Evolutionary conservation across 1,139 yeast species (phyloP), one percentile per base, ranked within the genome.

Genomic region (Yarrowia galli): DNA sequence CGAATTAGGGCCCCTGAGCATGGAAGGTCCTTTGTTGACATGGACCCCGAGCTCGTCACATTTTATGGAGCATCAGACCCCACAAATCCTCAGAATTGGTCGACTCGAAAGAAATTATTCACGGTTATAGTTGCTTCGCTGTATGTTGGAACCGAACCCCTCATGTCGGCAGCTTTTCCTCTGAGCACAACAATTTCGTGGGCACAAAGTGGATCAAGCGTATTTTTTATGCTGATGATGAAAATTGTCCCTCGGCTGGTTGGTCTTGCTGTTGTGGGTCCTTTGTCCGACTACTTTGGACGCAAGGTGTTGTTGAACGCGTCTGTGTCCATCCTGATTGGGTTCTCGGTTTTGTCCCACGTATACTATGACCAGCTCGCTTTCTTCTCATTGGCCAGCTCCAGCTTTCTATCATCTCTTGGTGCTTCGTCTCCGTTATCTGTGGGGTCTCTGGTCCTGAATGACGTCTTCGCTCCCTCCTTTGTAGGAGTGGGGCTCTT

Each of bases 111-210:
- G 20, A 56, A 56, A 22, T 38, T 56, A 4, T 56, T 56, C 20
- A n/a, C 48, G 7, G 38, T 56, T 8, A 15, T 38, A 7, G 35
- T 28, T 2, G 45, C 61, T 8, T 54, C 61, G 2, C 46, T 54
- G 2, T 49, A 49, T 12, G 46, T 54, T 1, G 46, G 36, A 9
- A 36, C 36, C n/a, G 61, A 54, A 18, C 61, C 61, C 7, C 23
- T 54, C 36, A 25, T 54, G 35, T 38, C 58, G 3, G 58, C 58
- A 22, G 58, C 28, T 16, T 51, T 51, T 12, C 58, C 58, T 8
- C 12, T 13, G 16, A 51, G 42, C 18, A 51, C 42, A 1, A 13
- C 58, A 0, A 5, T 51, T 8, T 9, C 28, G 5, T 2, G 20
- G 7, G 15, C 22, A 1, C 23, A 20, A 6, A 18, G 36, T 15